A percentile compares a stretch with the other conserved stretches of the same genome.
Conservation (phyloP, 169 alveolate genomes). For the Cryptosporidium tyzzeri region DNA sequence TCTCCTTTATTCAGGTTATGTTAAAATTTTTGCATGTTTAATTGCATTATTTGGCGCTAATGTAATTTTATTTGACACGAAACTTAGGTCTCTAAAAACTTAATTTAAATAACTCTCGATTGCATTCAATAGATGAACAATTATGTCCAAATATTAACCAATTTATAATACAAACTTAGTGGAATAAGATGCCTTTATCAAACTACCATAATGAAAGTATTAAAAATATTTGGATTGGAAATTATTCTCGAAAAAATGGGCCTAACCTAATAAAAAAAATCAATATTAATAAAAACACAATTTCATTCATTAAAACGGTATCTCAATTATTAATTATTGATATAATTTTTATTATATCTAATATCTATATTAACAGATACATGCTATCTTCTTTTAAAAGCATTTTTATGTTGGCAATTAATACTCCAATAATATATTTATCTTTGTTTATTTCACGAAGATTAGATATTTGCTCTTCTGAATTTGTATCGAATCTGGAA, state of each 20-base stretch:
- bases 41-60: slow-evolving; percentile 7
- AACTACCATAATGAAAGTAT: not conserved
- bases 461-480: not conserved
- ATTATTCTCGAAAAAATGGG: not conserved
- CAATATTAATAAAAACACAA: not conserved
- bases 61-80: not conserved
- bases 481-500: not conserved
- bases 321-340: slow-evolving; percentile 7
- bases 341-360: slow-evolving; percentile 1
- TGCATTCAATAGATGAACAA: not conserved
- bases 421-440: not conserved
- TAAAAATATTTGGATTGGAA: not conserved
- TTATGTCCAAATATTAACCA: not conserved
- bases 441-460: not conserved
- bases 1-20: too few relatives aligned
- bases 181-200: not conserved
- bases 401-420: not conserved
- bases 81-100: slow-evolving; percentile 4
- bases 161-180: not conserved
- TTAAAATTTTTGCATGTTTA: not conserved
- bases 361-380: not conserved
- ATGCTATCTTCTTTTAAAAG: not conserved
- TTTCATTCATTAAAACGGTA: not conserved
- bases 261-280: too few relatives aligned
- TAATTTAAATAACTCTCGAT: not conserved